Base-by-base conservation (phyloP, 2,329 filamentous ascomycete species). In the Bipolaris sorokiniana region DNA sequence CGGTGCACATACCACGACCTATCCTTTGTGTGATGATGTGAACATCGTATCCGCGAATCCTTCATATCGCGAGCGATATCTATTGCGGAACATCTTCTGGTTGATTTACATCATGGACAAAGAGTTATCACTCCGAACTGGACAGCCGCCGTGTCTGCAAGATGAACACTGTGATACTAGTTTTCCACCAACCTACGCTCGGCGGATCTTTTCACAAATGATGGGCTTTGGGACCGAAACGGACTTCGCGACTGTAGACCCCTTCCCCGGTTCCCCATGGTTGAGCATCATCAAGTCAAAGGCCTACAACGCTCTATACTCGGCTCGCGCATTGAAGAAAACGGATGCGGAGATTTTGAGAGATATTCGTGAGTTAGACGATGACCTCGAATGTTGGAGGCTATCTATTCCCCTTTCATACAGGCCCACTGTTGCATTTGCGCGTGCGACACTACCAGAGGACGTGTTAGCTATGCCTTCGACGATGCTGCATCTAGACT, bases 271-370 rank as follows among this genome's bases (percentile, higher is more conserved):
- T 18, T 22, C 22, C n/a, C 41, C 41, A 3, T 44, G 22, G 23
- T 28, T 44, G 41, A 44, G 41, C n/a, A 28, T 44, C 41, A 44
- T 44, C 41, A 44, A 44, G 23, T 44, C 41, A 15, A 44, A 44
- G n/a, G 41, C 41, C 7, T 44, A 44, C n/a, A 44, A 2, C n/a
- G 41, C 41, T 10, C 41, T 44, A 10, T 44, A 28, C 41, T 44
- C 41, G 7, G 23, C 23, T 16, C 41, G 41, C 23, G 41, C 41
- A 1, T 28, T 44, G 23, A 31, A n/a, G 3, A 44, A 44, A 26
- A 44, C 41, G 7, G 41, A 44, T 44, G 41, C 41, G 7, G 41
- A 44, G 10, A 44, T 44, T 9, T 18, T 44, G 41, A 44, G 41
- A 31, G 41, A 44, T 11, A 44, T 44, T 18, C 41, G 41, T 16